Percentiles rank a stretch among this genome's conserved stretches.
Conservation (phyloP, 2,329 filamentous ascomycete species). For the Verticillium dahliae region DNA sequence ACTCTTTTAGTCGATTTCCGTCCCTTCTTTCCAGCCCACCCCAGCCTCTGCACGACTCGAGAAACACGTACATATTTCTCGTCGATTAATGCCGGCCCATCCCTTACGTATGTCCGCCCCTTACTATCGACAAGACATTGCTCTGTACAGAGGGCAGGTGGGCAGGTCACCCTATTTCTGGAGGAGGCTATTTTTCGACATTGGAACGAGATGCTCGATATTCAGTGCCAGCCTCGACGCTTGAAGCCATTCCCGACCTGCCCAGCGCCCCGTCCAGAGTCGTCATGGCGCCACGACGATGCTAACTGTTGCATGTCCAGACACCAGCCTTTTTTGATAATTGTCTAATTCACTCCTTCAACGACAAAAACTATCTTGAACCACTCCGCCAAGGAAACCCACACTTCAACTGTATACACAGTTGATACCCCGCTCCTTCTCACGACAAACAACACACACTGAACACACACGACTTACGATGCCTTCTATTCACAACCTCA, state of each 20-base stretch:
- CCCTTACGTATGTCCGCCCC: slow-evolving; percentile 2
- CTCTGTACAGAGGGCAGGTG: not conserved
- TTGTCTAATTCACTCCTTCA: not conserved
- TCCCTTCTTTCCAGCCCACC: slow-evolving; percentile 32
- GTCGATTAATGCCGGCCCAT: not conserved
- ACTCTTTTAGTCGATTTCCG: slow-evolving; percentile 39
- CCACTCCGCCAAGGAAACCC: slow-evolving; percentile 2
- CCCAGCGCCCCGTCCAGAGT: not conserved
- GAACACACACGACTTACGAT: slow-evolving; percentile 19
- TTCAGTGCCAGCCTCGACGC: not conserved
- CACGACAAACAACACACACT: not conserved
- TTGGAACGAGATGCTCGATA: not conserved
- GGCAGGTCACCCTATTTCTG: not conserved
- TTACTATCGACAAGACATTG: not conserved
- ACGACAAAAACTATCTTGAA: not conserved
- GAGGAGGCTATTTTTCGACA: not conserved
- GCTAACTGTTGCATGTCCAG: not conserved
- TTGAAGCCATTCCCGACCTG: not conserved
- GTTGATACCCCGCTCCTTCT: not conserved
- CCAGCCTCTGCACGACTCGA: slow-evolving; percentile 1
- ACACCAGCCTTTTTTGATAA: not conserved
- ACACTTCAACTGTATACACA: slow-evolving; percentile 4
- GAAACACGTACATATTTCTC: slow-evolving; percentile 3
- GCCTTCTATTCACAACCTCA: slow-evolving; percentile 29
- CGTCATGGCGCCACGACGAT: not conserved